These are phyloP conservation scores for Discostella pseudostelligera DNA, from an alignment of 108 stramenopile genomes.

Conservation along the genomic window DNA sequence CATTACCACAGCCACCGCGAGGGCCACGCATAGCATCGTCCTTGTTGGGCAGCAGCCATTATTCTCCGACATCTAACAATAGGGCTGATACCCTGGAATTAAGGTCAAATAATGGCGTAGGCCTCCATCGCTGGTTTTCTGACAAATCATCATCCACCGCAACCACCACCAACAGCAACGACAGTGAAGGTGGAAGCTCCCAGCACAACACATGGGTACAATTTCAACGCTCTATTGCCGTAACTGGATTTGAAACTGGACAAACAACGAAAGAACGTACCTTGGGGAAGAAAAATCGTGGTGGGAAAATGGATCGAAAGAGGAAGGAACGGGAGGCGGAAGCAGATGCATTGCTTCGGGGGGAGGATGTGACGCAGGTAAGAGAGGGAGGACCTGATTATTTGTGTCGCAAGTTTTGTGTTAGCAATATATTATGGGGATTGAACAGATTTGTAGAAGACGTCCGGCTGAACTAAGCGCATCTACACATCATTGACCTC, in stretches of 20 bases:
- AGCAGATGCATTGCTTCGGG: conserved; percentile 32
- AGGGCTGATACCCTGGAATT: no score
- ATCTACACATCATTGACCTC: no score
- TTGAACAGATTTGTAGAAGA: background rate
- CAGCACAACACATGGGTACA: conserved; percentile 84
- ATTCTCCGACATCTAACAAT: no score
- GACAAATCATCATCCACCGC: background rate
- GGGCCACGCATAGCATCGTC: no score
- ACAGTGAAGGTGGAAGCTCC: conserved; percentile 11
- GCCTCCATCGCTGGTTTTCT: no score
- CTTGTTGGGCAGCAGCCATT: no score
- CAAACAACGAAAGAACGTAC: conserved; percentile 49
- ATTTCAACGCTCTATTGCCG: conserved; percentile 81
- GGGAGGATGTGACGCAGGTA: conserved; percentile 33
- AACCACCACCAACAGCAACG: background rate
- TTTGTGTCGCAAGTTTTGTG: background rate
- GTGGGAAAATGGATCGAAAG: conserved; percentile 57
- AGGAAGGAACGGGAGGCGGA: conserved; percentile 53
- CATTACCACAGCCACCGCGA: no score
- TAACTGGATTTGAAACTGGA: conserved; percentile 82
- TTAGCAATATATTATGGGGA: background rate
- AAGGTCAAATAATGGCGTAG: no score
- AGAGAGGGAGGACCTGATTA: background rate
- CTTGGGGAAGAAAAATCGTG: conserved; percentile 54
- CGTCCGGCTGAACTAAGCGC: conserved; percentile 42